Evolutionary conservation across 2,329 filamentous ascomycete genomes (phyloP), one percentile per base, ranked within the genome.

Genomic region (Pseudogymnoascus sp.): DNA sequence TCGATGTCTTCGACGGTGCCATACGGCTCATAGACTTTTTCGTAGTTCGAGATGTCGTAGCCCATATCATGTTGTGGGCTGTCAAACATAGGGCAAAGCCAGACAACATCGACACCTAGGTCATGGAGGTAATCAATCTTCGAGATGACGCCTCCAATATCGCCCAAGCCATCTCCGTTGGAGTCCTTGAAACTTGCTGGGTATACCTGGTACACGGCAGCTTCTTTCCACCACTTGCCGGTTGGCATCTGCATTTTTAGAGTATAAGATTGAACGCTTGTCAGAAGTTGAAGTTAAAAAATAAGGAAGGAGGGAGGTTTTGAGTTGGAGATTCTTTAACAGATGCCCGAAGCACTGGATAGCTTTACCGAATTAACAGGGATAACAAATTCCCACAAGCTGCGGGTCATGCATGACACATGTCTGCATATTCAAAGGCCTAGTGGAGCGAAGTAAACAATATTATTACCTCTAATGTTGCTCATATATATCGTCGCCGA

Each of bases 21-120:
- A 66, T 89, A 90, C 0, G 82, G 80, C 2, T 78, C 74, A 66
- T 89, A 81, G 28, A 90, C 82, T 25, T 77, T 77, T 68, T 87
- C 81, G 65, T 90, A 90, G 70, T 90, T 81, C 22, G 81, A 78
- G 57, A 88, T 83, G 68, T 88, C 87, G 68, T 89, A 89, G 30
- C 85, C 86, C 85, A 88, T 87, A 66, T 89, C 86, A 11, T 82
- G 73, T 67, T 87, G 82, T 0, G 86, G 86, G 3, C 78, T 82
- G 62, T 84, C 81, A 67, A 83, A 86, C 71, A 86, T 83, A 14
- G 86, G 87, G 35, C 81, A 87, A 0, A 86, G 73, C 86, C 86
- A 89, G 59, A 90, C 75, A 3, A 85, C 78, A 65, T 89, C 80
- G 11, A 86, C 75, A 1, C 85, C 85, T 0, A 89, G 74, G 3